phyloP scores from a whole-genome alignment of 1,139 yeast species.

The Yamadazyma sp. region DNA sequence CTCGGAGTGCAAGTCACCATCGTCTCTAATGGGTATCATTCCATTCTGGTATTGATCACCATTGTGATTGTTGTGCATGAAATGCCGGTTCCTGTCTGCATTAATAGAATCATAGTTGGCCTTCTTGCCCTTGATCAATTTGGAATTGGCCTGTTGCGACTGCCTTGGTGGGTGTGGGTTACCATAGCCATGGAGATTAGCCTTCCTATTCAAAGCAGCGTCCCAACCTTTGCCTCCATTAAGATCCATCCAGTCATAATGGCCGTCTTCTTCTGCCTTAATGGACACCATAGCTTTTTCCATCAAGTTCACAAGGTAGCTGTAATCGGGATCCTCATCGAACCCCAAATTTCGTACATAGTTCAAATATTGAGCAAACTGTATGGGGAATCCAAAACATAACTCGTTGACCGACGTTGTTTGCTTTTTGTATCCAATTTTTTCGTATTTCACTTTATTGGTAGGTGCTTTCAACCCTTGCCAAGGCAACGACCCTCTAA shows the following conservation, averaged over 20 bases:
- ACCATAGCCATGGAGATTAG: slow-evolving; percentile 79
- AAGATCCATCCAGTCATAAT: slow-evolving; percentile 83
- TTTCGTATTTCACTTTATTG: slow-evolving; percentile 78
- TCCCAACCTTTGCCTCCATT: slow-evolving; percentile 87
- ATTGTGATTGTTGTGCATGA: slow-evolving; percentile 13
- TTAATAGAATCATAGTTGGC: slow-evolving; percentile 28
- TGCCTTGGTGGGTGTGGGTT: slow-evolving; percentile 60
- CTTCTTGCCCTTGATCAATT: slow-evolving; percentile 15
- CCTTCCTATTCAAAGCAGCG: slow-evolving; percentile 72
- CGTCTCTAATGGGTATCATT: slow-evolving; percentile 36
- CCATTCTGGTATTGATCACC: slow-evolving; percentile 21
- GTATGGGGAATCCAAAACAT: slow-evolving; percentile 69
- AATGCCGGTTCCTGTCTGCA: slow-evolving; percentile 22
- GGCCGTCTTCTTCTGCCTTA: slow-evolving; percentile 51
- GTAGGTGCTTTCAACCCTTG: slow-evolving; percentile 71
- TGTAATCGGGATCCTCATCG: slow-evolving; percentile 79
- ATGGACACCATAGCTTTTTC: slow-evolving; percentile 40
- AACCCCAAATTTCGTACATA: slow-evolving; percentile 70
- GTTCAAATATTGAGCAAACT: slow-evolving; percentile 74
- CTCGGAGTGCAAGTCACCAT: slow-evolving; percentile 41
- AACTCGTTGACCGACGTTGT: slow-evolving; percentile 68
- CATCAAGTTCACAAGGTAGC: slow-evolving; percentile 42
- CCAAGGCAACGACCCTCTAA: slow-evolving; percentile 62
- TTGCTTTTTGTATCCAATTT: slow-evolving; percentile 77
- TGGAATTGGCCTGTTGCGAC: slow-evolving; percentile 13